Percentiles rank a stretch among this genome's conserved stretches.
phyloP scores from a whole-genome alignment of 371 early-diverging fungal species.

The Saksenaea vasiformis region DNA sequence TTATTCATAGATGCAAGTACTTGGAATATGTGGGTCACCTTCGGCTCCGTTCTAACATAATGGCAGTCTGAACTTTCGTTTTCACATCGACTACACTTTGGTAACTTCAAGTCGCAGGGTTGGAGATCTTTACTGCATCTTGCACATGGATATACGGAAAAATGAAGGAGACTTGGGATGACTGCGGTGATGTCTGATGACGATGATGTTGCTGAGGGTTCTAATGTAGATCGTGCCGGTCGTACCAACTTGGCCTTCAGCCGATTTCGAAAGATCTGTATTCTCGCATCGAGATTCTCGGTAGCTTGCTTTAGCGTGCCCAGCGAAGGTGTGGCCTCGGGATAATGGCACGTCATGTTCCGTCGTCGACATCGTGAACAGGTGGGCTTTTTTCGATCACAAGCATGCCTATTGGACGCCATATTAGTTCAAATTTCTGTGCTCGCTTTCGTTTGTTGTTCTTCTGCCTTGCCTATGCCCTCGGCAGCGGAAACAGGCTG shows the following conservation, averaged over 20 bases:
- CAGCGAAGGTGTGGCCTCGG: conserved; percentile 40
- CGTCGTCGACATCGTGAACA: conserved; percentile 36
- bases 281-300: conserved; percentile 30
- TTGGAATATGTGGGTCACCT: conserved; percentile 42
- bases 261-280: conserved; percentile 27
- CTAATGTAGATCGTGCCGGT: background rate
- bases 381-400: conserved; percentile 31
- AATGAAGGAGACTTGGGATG: conserved; percentile 13
- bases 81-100: conserved; percentile 38
- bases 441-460: background rate
- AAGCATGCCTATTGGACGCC: conserved; percentile 27
- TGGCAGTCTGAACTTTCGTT: conserved; percentile 31
- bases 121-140: conserved; percentile 48
- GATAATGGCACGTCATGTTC: conserved; percentile 37
- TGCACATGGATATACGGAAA: conserved; percentile 43
- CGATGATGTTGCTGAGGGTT: background rate
- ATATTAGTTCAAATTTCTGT: background rate
- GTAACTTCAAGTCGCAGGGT: conserved; percentile 39
- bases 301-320: conserved; percentile 34
- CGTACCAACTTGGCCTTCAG: conserved; percentile 14
- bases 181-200: background rate
- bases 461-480: conserved; percentile 28
- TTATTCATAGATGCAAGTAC: conserved; percentile 41
- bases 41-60: conserved; percentile 39
- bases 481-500: conserved; percentile 40